Evolutionary conservation across 805 yeast species (phyloP), one percentile per base, ranked within the genome.

Genomic region (Cyberlindnera maritima): DNA sequence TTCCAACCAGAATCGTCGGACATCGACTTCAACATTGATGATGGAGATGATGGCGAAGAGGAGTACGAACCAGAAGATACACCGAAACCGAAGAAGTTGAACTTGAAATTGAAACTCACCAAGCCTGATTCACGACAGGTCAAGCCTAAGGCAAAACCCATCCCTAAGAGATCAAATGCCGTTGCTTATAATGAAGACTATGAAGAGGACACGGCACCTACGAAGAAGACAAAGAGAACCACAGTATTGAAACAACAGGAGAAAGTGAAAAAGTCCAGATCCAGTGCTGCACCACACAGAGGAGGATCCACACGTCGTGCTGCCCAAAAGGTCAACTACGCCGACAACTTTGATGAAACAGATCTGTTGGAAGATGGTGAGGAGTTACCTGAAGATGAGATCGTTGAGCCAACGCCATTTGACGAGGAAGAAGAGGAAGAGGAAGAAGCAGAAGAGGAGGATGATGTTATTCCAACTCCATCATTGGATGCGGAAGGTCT

Each of bases 391-490:
- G 19, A 39, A 44, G 12, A 18, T 23, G 44, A 21, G 33, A 17
- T 34, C 15, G 17, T 17, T 25, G 36, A 20, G 28, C 31, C n/a
- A 7, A 28, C 5, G 4, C 31, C 4, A 7, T 7, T 7, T 28
- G 31, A 40, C 11, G 38, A 28, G 13, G 29, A 20, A 39, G 32
- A 45, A 37, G 42, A 41, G 32, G 21, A 20, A 37, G 19, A 21
- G 34, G 21, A 37, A 25, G 17, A 21, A 31, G 36, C 54, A 7
- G 64, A 58, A 8, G 63, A 57, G 20, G 33, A 64, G 51, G 62
- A 55, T 21, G 60, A 56, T 36, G 39, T 50, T 7, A 58, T 59
- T 14, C 52, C 54, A 9, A 57, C 62, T 3, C 62, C 62, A n/a
- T 52, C 62, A 1, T 28, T 59, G 15, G 59, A 59, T 38, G 59